Evolutionary conservation across 2,329 filamentous ascomycete genomes (phyloP).

Genomic region (Dichotomopilus funicola): DNA sequence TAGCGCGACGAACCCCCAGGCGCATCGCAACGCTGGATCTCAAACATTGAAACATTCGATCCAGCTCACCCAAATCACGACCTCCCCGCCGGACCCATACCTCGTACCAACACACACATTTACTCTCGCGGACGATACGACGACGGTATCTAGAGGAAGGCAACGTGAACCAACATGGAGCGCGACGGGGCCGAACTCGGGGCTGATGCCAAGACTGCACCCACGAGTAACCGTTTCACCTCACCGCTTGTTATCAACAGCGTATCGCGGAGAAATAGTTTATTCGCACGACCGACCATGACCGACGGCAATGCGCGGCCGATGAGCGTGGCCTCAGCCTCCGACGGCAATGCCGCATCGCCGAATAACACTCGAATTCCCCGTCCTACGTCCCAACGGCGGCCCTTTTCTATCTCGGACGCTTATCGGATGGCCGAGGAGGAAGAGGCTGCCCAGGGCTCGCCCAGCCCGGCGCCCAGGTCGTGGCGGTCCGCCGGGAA

Average conservation of each 20-base stretch:
- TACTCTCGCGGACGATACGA: too few species aligned
- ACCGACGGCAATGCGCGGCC: conserved; percentile 23
- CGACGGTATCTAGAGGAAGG: too few species aligned
- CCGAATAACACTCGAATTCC: conserved; percentile 27
- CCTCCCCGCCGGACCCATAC: too few species aligned
- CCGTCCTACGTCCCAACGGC: conserved; percentile 18
- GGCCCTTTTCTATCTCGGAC: conserved; percentile 35
- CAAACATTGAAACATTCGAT: too few species aligned
- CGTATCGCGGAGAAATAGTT: conserved; percentile 33
- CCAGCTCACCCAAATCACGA: too few species aligned
- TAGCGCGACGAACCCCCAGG: not conserved
- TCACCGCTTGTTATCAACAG: conserved; percentile 34
- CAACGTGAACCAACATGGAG: conserved; percentile 21
- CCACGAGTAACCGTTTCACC: conserved; percentile 23
- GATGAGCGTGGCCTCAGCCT: conserved; percentile 21
- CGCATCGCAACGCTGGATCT: not conserved
- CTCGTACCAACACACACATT: too few species aligned
- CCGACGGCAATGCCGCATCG: conserved; percentile 19
- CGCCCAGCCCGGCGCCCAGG: conserved; percentile 46
- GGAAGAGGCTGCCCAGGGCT: conserved; percentile 37
- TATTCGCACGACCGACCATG: conserved; percentile 30
- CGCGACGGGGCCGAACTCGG: conserved; percentile 15
- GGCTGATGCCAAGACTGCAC: conserved; percentile 16
- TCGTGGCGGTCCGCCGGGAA: conserved; percentile 35
- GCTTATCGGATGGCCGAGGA: conserved; percentile 34